Evolutionary conservation across 1,284 basidiomycete species (phyloP).

Genomic region (Puccinia coronata): DNA sequence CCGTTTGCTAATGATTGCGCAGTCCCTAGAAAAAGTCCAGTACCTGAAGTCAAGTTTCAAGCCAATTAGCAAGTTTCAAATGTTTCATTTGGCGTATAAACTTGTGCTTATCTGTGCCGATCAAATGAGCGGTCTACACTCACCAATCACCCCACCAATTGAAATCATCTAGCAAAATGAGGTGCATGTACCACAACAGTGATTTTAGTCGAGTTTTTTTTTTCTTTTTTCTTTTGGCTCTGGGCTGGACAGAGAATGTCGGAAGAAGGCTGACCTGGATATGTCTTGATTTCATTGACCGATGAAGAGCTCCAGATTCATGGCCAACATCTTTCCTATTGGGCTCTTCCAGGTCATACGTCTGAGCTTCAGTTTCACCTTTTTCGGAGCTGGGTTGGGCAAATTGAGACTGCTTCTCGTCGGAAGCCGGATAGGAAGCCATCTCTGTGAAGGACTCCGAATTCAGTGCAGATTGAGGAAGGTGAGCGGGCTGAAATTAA

Average conservation of each 20-base stretch:
- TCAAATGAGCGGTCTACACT: background rate
- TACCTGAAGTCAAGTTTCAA: background rate
- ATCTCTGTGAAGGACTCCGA: background rate
- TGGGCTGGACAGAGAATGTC: background rate
- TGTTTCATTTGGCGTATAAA: background rate
- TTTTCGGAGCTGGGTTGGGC: background rate
- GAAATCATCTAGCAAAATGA: slow-evolving; percentile 22
- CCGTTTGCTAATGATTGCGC: slow-evolving; percentile 59
- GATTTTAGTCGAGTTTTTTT: background rate
- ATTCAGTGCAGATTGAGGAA: too few species aligned
- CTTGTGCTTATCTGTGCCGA: background rate
- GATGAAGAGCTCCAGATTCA: background rate
- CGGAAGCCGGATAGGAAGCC: background rate
- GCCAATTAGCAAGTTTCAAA: background rate
- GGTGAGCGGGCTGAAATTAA: background rate
- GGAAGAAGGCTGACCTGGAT: slow-evolving; percentile 30
- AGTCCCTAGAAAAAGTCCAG: slow-evolving; percentile 58
- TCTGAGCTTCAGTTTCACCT: background rate
- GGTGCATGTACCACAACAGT: background rate
- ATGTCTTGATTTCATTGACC: slow-evolving; percentile 28
- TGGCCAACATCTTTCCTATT: background rate
- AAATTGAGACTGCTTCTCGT: background rate
- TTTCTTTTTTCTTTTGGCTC: too few species aligned
- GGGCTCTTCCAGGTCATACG: slow-evolving; percentile 5
- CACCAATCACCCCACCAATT: slow-evolving; percentile 45